Conservation (phyloP, 257 asterid genomes). For the Henckelia pumila region DNA sequence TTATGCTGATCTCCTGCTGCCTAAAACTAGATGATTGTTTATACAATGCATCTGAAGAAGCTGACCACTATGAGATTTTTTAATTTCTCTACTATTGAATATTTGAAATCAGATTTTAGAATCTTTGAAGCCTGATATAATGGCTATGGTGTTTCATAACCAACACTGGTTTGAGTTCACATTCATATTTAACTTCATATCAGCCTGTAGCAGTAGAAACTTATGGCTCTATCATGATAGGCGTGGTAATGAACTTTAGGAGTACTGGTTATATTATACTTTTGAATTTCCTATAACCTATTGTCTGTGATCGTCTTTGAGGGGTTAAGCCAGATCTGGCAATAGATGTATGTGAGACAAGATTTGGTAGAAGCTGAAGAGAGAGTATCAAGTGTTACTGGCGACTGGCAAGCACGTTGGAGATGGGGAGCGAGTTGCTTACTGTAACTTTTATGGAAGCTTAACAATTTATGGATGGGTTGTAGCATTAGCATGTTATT, state of each 20-base stretch:
- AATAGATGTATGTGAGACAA: too few species aligned
- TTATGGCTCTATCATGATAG: not conserved
- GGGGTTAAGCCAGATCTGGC: too few species aligned
- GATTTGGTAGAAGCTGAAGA: not conserved
- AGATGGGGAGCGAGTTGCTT: not conserved
- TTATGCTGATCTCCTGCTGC: slow-evolving; percentile 16
- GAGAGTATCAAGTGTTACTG: not conserved
- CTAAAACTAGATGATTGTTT: slow-evolving; percentile 6
- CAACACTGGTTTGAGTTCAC: not conserved
- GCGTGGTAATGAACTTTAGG: not conserved
- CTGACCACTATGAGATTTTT: slow-evolving; percentile 3
- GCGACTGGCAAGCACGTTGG: not conserved
- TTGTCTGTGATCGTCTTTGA: not conserved
- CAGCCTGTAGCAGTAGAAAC: not conserved
- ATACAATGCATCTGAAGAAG: not conserved
- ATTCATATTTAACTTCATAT: not conserved
- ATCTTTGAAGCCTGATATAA: not conserved
- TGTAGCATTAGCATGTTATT: not conserved
- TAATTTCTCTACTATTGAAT: not conserved
- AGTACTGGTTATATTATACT: not conserved
- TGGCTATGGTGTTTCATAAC: not conserved
- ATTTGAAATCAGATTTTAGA: slow-evolving; percentile 2
- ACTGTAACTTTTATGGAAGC: not conserved
- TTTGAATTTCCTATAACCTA: not conserved
- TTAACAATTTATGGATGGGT: not conserved